These are phyloP conservation scores for Austroboletus novae-zelandiae DNA, from an alignment of 1,284 basidiomycete species.

Conservation along the genomic window DNA sequence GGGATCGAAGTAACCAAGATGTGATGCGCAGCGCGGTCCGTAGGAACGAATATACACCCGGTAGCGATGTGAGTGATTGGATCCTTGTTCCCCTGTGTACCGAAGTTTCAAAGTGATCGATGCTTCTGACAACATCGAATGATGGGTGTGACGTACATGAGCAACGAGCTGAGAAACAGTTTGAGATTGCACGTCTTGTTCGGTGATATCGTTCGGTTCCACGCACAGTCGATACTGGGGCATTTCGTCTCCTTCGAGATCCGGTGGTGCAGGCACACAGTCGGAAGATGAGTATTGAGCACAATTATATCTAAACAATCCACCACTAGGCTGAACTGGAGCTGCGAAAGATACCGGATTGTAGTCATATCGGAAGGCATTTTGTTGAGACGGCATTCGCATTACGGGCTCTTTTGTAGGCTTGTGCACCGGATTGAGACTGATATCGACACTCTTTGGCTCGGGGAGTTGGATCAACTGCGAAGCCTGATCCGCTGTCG, in stretches of 20 bases:
- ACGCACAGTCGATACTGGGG: not conserved
- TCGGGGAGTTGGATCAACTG: slow-evolving; percentile 21
- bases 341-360: too few species aligned
- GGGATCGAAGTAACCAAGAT: slow-evolving; percentile 21
- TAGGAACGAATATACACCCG: slow-evolving; percentile 17
- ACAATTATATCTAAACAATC: too few species aligned
- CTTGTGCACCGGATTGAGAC: slow-evolving; percentile 1
- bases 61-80: slow-evolving; percentile 17
- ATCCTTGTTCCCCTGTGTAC: slow-evolving; percentile 11
- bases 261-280: too few species aligned
- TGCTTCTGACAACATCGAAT: not conserved
- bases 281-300: too few species aligned
- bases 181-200: not conserved
- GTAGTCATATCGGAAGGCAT: too few species aligned
- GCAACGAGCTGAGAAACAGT: slow-evolving; percentile 14
- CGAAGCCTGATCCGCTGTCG: slow-evolving; percentile 11
- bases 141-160: slow-evolving; percentile 2
- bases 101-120: not conserved
- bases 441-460: slow-evolving; percentile 18
- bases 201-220: not conserved
- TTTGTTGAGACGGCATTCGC: too few species aligned
- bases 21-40: slow-evolving; percentile 13
- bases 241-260: too few species aligned
- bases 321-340: too few species aligned
- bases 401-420: too few species aligned